Evolutionary conservation across 495 filamentous ascomycete genomes (phyloP).

Genomic region (Recurvomyces mirabilis): DNA sequence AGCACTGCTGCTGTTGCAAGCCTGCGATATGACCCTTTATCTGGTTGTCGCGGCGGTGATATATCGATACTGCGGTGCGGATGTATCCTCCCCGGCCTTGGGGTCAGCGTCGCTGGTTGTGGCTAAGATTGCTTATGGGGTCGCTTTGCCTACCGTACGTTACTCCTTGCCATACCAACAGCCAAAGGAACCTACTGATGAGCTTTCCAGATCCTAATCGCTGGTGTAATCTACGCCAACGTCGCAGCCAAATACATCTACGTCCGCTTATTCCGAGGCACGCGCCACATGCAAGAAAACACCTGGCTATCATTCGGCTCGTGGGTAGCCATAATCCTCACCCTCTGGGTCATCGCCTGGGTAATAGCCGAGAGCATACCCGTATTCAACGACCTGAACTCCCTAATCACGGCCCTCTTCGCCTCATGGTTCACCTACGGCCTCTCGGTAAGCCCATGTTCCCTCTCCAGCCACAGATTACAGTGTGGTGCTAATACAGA

Average conservation of each 20-base stretch:
- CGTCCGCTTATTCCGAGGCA: constrained; percentile 30
- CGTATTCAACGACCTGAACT: constrained; percentile 31
- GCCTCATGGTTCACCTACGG: too few species aligned
- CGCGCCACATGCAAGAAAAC: constrained; percentile 29
- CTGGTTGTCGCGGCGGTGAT: constrained; percentile 54
- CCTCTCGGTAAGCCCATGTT: too few species aligned
- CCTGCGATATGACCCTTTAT: constrained; percentile 40
- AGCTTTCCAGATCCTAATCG: too few species aligned
- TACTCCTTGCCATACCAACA: too few species aligned
- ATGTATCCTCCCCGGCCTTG: constrained; percentile 59
- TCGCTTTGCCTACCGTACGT: constrained; percentile 70
- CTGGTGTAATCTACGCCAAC: constrained; percentile 22
- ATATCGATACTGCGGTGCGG: constrained; percentile 57
- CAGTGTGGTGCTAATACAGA: too few species aligned
- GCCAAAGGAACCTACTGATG: too few species aligned
- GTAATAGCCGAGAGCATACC: constrained; percentile 30
- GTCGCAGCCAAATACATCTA: constrained; percentile 31
- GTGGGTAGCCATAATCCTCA: constrained; percentile 28
- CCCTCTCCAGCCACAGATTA: too few species aligned
- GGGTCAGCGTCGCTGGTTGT: constrained; percentile 50
- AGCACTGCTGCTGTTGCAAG: constrained; percentile 18
- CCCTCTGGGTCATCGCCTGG: constrained; percentile 22
- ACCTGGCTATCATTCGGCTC: constrained; percentile 26
- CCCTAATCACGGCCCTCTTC: constrained; percentile 29
- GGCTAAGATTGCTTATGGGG: constrained; percentile 66